Conservation (phyloP, 1,284 basidiomycete species). For the Ustilago trichophora region DNA sequence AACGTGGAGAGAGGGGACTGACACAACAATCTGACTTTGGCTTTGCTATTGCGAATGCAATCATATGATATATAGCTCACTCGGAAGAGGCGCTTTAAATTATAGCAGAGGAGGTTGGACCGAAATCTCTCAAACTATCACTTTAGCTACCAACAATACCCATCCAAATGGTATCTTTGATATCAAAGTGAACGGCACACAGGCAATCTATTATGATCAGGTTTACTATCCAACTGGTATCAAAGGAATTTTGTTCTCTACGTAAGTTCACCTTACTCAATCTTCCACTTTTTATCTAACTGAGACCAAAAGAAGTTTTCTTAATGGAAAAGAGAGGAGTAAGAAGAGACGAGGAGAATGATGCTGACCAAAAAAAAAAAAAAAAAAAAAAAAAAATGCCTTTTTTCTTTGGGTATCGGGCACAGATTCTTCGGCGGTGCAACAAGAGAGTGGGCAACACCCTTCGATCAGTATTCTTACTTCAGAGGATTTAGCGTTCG, state of each 20-base stretch:
- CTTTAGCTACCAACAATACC: constrained; percentile 1
- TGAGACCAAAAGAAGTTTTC: too few species aligned
- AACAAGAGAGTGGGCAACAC: constrained; percentile 33
- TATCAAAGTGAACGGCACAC: constrained; percentile 20
- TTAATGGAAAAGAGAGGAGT: too few species aligned
- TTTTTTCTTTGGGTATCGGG: too few species aligned
- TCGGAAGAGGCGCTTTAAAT: constrained; percentile 40
- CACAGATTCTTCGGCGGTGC: constrained; percentile 40
- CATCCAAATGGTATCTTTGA: constrained; percentile 27
- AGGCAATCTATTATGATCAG: constrained; percentile 29
- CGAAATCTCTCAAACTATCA: constrained; percentile 36
- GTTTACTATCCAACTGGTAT: constrained; percentile 23
- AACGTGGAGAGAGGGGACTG: too few species aligned
- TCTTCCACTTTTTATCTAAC: too few species aligned
- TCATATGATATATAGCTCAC: too few species aligned
- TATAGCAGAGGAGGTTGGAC: constrained; percentile 32
- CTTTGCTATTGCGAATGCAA: too few species aligned
- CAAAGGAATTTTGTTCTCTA: constrained; percentile 45
- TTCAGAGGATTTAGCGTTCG: constrained; percentile 32
- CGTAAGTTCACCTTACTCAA: constrained; percentile 16
- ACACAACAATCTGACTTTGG: too few species aligned
- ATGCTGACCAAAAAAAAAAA: too few species aligned
- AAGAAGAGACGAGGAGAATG: background rate
- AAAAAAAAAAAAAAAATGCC: too few species aligned
- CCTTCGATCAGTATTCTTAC: constrained; percentile 37